Evolutionary conservation across 169 alveolate species (phyloP).

Genomic region (Cryptosporidium baileyi): DNA sequence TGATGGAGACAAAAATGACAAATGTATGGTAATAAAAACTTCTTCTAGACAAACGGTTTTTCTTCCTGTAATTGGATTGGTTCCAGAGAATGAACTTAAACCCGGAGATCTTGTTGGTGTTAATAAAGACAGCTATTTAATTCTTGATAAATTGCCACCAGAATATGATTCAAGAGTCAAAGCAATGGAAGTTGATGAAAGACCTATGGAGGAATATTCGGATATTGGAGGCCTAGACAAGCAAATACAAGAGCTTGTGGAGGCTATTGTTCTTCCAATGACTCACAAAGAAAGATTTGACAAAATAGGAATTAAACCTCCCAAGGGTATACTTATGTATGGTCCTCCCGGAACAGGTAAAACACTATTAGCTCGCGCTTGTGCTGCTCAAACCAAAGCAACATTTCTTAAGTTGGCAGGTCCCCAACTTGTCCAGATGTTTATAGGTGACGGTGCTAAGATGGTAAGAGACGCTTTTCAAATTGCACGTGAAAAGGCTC

Average conservation of each 20-base stretch:
- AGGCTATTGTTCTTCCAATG: slow-evolving; percentile 99
- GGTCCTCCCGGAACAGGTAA: slow-evolving; percentile 99
- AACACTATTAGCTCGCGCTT: slow-evolving; percentile 91
- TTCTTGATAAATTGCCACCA: slow-evolving; percentile 98
- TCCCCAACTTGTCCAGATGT: slow-evolving; percentile 99
- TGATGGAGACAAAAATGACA: slow-evolving; percentile 79
- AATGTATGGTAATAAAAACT: slow-evolving; percentile 89
- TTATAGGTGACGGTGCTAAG: slow-evolving; percentile 99
- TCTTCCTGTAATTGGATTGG: slow-evolving; percentile 98
- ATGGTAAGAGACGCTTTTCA: slow-evolving; percentile 98
- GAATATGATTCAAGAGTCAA: slow-evolving; percentile 99
- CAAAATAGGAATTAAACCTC: slow-evolving; percentile 98
- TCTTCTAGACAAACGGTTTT: slow-evolving; percentile 96
- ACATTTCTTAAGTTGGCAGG: slow-evolving; percentile 98
- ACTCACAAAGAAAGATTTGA: slow-evolving; percentile 98
- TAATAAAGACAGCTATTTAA: slow-evolving; percentile 97
- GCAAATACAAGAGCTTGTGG: slow-evolving; percentile 98
- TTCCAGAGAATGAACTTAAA: slow-evolving; percentile 82
- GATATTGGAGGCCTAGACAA: slow-evolving; percentile 99
- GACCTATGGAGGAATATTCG: slow-evolving; percentile 98
- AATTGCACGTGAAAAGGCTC: slow-evolving; percentile 99
- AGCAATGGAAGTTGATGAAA: slow-evolving; percentile 99
- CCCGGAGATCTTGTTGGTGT: slow-evolving; percentile 98
- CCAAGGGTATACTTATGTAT: slow-evolving; percentile 98
- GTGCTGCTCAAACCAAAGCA: slow-evolving; percentile 96